These are phyloP conservation scores for Hypoxylon crocopeplum DNA, from an alignment of 495 filamentous ascomycete genomes.

Conservation along the genomic window DNA sequence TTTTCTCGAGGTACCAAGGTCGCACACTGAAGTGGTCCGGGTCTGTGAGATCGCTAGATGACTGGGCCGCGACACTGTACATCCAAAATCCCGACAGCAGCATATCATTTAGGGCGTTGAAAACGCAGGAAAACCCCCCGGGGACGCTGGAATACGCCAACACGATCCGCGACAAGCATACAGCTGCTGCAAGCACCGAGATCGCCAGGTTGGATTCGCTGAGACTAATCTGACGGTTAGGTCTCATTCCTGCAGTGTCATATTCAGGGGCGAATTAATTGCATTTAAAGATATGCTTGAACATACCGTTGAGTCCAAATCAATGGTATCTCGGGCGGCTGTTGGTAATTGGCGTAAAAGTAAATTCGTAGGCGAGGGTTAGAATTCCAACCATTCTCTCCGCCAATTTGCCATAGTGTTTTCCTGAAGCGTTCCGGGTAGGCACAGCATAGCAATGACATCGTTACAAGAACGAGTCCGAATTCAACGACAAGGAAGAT, in stretches of 20 bases:
- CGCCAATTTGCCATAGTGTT: conserved; percentile 37
- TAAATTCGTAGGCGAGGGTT: conserved; percentile 39
- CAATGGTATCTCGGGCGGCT: conserved; percentile 35
- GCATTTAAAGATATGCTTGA: no score
- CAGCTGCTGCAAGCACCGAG: conserved; percentile 13
- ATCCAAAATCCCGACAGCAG: conserved; percentile 36
- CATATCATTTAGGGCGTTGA: conserved; percentile 22
- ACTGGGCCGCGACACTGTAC: conserved; percentile 29
- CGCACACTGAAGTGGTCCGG: conserved; percentile 20
- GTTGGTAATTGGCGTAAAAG: conserved; percentile 39
- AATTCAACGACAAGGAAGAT: neutral
- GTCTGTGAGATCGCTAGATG: conserved; percentile 27
- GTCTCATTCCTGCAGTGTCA: neutral
- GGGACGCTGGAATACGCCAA: conserved; percentile 6
- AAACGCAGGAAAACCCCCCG: neutral
- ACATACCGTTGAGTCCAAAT: conserved; percentile 39
- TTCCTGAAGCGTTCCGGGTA: conserved; percentile 27
- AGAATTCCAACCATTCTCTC: conserved; percentile 38
- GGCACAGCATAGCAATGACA: conserved; percentile 19
- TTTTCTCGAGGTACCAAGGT: conserved; percentile 33
- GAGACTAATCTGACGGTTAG: conserved; percentile 13
- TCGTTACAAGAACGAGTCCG: conserved; percentile 4
- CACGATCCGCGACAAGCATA: conserved; percentile 11
- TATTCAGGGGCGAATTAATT: no score
- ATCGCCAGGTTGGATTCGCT: conserved; percentile 29